Evolutionary conservation across 352 stramenopile species (phyloP).

Genomic region (Phytophthora cajani): DNA sequence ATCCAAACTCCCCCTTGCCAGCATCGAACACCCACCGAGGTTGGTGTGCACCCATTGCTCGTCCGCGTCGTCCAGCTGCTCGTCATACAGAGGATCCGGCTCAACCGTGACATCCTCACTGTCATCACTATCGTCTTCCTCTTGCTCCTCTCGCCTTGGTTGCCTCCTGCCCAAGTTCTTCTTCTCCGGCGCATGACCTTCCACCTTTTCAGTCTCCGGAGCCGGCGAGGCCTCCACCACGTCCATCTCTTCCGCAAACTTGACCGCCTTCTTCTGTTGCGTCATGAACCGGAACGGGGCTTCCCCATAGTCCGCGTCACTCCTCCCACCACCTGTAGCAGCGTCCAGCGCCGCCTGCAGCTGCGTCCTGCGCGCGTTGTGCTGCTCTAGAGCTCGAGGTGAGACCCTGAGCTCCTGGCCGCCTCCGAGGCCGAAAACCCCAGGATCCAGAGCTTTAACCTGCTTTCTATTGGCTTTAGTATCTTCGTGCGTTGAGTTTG

Average conservation of each 20-base stretch:
- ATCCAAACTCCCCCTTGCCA: not conserved
- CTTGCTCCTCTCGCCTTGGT: not conserved
- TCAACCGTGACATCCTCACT: conserved; percentile 26
- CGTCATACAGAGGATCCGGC: conserved; percentile 70
- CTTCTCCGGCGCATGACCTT: conserved; percentile 48
- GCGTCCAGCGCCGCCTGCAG: conserved; percentile 62
- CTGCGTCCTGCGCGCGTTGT: conserved; percentile 43
- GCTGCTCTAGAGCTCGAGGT: conserved; percentile 37
- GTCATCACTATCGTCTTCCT: conserved; percentile 26
- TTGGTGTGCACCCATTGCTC: conserved; percentile 78
- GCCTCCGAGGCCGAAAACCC: conserved; percentile 24
- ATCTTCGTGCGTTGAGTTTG: not conserved
- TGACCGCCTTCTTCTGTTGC: conserved; percentile 17
- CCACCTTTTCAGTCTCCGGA: conserved; percentile 20
- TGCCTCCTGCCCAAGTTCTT: conserved; percentile 22
- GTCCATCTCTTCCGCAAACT: conserved; percentile 30
- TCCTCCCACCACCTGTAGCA: not conserved
- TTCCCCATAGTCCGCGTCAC: conserved; percentile 27
- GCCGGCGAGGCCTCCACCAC: conserved; percentile 21
- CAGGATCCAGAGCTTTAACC: conserved; percentile 10
- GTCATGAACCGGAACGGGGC: conserved; percentile 58
- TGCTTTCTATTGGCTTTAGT: conserved; percentile 2
- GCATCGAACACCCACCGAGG: conserved; percentile 47
- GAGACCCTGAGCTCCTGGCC: conserved; percentile 54
- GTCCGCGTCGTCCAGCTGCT: conserved; percentile 65